Evolutionary conservation across 2,329 filamentous ascomycete genomes (phyloP).

Genomic region (Rugonectria rugulosa): DNA sequence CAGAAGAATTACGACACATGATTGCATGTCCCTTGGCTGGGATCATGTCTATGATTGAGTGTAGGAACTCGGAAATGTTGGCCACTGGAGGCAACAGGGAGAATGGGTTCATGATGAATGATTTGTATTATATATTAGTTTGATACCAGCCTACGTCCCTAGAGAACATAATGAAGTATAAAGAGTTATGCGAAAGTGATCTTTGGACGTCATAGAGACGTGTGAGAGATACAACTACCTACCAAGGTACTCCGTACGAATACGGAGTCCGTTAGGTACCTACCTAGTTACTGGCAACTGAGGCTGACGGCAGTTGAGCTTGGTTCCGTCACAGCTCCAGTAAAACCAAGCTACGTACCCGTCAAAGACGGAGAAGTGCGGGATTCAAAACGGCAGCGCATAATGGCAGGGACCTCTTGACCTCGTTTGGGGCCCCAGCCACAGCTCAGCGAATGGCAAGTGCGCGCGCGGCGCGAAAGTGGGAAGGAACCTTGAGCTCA

Average conservation of each 20-base stretch:
- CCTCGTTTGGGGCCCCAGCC: too few relatives aligned
- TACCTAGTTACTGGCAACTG: too few relatives aligned
- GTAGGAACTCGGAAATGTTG: neutral
- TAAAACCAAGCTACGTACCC: neutral
- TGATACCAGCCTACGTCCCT: neutral
- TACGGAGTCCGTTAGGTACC: too few relatives aligned
- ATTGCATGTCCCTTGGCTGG: too few relatives aligned
- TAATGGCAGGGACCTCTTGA: too few relatives aligned
- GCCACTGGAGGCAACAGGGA: too few relatives aligned
- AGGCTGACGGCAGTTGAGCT: neutral
- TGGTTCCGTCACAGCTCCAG: neutral
- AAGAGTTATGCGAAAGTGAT: too few relatives aligned
- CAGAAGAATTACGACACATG: neutral
- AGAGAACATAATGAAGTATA: too few relatives aligned
- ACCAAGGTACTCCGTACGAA: neutral
- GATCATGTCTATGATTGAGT: neutral
- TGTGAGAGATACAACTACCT: neutral
- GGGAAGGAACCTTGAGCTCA: conserved; percentile 11
- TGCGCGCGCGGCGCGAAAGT: neutral
- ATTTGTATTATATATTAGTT: neutral
- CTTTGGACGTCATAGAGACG: too few relatives aligned
- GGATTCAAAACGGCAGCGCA: too few relatives aligned
- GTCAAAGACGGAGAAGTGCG: neutral
- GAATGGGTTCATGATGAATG: neutral
- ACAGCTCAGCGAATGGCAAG: neutral